Percentiles rank a stretch among this genome's conserved stretches.
Evolutionary conservation across 495 filamentous ascomycete species (phyloP).

Genomic region (Xylaria palmicola): DNA sequence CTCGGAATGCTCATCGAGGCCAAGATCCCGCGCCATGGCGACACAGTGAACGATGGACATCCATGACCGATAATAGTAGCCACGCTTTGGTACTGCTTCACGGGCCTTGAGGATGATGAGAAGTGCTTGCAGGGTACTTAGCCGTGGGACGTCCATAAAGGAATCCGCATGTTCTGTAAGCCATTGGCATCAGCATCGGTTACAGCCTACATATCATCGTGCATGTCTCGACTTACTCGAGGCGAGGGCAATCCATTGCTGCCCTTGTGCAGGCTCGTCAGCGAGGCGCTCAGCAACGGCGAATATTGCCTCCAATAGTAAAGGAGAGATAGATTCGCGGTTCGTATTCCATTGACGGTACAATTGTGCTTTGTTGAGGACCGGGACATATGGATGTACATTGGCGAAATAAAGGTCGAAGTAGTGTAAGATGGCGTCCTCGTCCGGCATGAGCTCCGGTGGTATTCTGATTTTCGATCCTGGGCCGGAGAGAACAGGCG

Average conservation of each 20-base stretch:
- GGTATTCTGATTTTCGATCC: slow-evolving; percentile 84
- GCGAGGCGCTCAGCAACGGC: slow-evolving; percentile 83
- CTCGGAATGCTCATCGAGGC: slow-evolving; percentile 82
- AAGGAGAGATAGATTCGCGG: slow-evolving; percentile 81
- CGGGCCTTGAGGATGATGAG: slow-evolving; percentile 87
- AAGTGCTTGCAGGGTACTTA: slow-evolving; percentile 93
- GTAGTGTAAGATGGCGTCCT: slow-evolving; percentile 77
- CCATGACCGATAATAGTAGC: slow-evolving; percentile 98
- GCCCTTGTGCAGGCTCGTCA: slow-evolving; percentile 78
- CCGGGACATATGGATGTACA: slow-evolving; percentile 95
- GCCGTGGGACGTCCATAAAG: slow-evolving; percentile 89
- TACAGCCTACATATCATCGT: background rate
- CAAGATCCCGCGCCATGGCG: slow-evolving; percentile 90
- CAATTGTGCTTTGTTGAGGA: slow-evolving; percentile 79
- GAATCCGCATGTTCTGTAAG: slow-evolving; percentile 82
- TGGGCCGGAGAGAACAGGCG: slow-evolving; percentile 62
- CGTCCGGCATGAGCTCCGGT: slow-evolving; percentile 88
- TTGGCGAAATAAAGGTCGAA: slow-evolving; percentile 92
- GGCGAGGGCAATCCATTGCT: slow-evolving; percentile 92
- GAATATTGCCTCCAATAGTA: slow-evolving; percentile 94
- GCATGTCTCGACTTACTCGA: slow-evolving; percentile 62
- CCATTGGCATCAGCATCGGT: slow-evolving; percentile 2
- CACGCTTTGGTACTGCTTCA: slow-evolving; percentile 85
- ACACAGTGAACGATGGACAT: slow-evolving; percentile 92
- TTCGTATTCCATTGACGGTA: slow-evolving; percentile 92